Percentiles rank a stretch among this genome's conserved stretches.
phyloP scores from a whole-genome alignment of 164 flowering plant genomes.

The Magnolia kwangsiensis region DNA sequence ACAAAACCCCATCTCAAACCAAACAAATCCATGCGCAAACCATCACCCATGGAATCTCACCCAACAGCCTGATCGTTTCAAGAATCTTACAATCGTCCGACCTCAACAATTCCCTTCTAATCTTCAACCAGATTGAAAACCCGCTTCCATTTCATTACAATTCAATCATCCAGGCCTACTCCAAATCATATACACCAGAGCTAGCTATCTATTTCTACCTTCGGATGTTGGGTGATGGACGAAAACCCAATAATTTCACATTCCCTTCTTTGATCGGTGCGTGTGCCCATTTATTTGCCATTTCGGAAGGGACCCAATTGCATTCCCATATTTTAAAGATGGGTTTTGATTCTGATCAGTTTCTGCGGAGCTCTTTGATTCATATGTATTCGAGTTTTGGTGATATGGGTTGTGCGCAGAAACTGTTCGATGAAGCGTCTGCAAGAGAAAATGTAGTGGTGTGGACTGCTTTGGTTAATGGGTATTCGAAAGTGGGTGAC shows the following conservation, averaged over 20 bases:
- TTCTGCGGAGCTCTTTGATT: conserved; percentile 7
- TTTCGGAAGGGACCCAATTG: conserved; percentile 7
- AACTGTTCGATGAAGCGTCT: not conserved
- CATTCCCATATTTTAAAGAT: conserved; percentile 6
- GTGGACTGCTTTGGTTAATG: conserved; percentile 11
- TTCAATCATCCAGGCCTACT: conserved; percentile 2
- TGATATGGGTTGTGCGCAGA: not conserved
- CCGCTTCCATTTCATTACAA: conserved; percentile 7
- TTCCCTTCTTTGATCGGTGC: conserved; percentile 6
- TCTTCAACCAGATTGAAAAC: conserved; percentile 21
- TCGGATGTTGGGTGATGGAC: conserved; percentile 4
- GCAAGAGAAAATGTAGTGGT: not conserved
- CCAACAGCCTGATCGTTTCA: not conserved
- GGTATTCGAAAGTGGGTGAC: conserved; percentile 3
- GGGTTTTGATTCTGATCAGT: conserved; percentile 5
- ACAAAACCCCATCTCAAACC: not conserved
- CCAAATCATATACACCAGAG: not conserved
- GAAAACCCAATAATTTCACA: conserved; percentile 7
- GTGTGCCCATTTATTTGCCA: not conserved
- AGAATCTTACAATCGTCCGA: not conserved
- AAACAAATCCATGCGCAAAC: conserved; percentile 3
- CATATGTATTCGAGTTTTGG: conserved; percentile 6
- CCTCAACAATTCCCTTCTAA: conserved; percentile 27
- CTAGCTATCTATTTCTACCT: conserved; percentile 3
- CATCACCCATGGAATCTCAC: not conserved